A percentile compares a stretch with the other conserved stretches of the same genome.
Conservation (phyloP, 768 basidiomycete species). For the Pisolithus orientalis region DNA sequence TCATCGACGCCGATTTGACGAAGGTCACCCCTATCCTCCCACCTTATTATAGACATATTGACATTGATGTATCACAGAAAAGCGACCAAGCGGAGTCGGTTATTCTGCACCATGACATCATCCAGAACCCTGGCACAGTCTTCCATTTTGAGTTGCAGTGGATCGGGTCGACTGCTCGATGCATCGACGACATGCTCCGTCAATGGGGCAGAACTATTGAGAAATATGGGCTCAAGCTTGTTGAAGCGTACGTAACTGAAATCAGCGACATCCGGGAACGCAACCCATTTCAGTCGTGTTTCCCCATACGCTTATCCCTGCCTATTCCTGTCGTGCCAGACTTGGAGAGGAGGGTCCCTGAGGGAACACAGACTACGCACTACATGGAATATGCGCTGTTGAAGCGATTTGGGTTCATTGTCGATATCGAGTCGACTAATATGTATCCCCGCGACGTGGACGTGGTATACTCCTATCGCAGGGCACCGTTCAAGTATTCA, state of each 20-base stretch:
- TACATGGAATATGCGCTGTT: constrained; percentile 83
- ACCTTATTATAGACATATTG: too few species aligned
- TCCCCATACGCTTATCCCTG: constrained; percentile 70
- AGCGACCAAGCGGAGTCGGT: constrained; percentile 87
- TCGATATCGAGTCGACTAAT: constrained; percentile 73
- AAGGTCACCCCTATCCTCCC: constrained; percentile 42
- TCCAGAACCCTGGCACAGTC: constrained; percentile 90
- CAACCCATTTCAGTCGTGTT: constrained; percentile 90
- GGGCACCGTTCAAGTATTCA: constrained; percentile 67
- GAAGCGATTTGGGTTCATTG: constrained; percentile 71
- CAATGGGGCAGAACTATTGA: constrained; percentile 81
- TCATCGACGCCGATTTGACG: constrained; percentile 78
- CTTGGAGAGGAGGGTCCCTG: constrained; percentile 59
- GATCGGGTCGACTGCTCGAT: constrained; percentile 90
- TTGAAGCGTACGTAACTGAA: constrained; percentile 90
- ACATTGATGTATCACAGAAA: constrained; percentile 35
- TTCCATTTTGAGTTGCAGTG: constrained; percentile 98
- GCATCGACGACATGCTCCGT: constrained; percentile 83
- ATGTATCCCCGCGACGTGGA: constrained; percentile 79
- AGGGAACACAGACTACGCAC: constrained; percentile 56
- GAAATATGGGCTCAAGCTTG: constrained; percentile 82
- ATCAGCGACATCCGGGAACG: constrained; percentile 81
- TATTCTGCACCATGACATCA: constrained; percentile 87
- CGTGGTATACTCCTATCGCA: constrained; percentile 86
- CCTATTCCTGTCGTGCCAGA: constrained; percentile 68